Conservation (phyloP, 139 green algal species). For the Tetraselmis chui region DNA sequence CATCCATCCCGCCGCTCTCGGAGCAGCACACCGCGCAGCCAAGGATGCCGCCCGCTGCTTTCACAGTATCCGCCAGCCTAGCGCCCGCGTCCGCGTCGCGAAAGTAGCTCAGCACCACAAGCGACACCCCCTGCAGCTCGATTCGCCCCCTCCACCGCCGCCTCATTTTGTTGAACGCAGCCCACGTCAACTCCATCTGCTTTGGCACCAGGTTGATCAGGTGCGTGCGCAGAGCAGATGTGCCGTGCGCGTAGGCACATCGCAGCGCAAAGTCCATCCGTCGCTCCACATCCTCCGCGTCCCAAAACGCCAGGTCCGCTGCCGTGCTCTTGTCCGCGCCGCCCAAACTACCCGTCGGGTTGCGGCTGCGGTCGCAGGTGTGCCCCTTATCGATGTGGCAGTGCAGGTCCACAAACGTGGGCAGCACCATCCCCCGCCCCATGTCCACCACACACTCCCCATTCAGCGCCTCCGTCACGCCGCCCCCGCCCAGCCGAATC, state of each 20-base stretch:
- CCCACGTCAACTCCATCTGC: slow-evolving; percentile 58
- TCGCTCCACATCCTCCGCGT: slow-evolving; percentile 44
- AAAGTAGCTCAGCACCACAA: slow-evolving; percentile 60
- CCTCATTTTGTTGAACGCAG: slow-evolving; percentile 35
- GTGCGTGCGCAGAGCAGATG: slow-evolving; percentile 60
- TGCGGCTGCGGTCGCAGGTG: slow-evolving; percentile 60
- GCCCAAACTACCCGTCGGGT: slow-evolving; percentile 42
- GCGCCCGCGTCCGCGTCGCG: slow-evolving; percentile 33
- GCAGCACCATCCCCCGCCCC: slow-evolving; percentile 32
- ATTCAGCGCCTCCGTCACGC: neutral
- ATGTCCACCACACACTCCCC: slow-evolving; percentile 18
- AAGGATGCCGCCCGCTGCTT: slow-evolving; percentile 43
- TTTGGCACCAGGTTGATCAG: slow-evolving; percentile 58
- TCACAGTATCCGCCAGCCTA: slow-evolving; percentile 47
- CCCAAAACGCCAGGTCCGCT: slow-evolving; percentile 52
- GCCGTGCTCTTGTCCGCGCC: slow-evolving; percentile 57
- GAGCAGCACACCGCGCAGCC: slow-evolving; percentile 63
- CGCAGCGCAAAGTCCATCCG: slow-evolving; percentile 68
- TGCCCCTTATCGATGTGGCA: slow-evolving; percentile 73
- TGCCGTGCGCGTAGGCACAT: slow-evolving; percentile 65
- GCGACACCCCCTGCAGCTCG: slow-evolving; percentile 53
- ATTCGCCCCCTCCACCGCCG: slow-evolving; percentile 32
- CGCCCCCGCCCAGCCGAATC: slow-evolving; percentile 6
- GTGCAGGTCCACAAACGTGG: slow-evolving; percentile 63
- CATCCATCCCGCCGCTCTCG: slow-evolving; percentile 41